Base-by-base conservation (phyloP, 352 stramenopile genomes). In the Pythium rishiriense region DNA sequence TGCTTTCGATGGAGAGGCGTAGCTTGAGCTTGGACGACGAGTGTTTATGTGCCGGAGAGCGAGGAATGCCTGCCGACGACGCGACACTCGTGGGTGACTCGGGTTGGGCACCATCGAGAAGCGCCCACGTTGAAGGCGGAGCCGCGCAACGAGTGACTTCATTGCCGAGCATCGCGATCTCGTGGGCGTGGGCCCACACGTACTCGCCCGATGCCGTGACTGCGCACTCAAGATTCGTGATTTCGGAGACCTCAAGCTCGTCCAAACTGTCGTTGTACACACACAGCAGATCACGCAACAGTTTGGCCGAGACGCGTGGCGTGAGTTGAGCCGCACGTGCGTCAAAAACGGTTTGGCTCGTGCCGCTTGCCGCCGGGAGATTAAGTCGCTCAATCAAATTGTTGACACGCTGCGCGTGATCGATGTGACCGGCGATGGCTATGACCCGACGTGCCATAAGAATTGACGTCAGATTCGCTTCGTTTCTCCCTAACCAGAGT, bases 161-260 rank as follows among this genome's bases (percentile, higher is more conserved):
- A 10, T 57, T 42, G n/a, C 46, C 50, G n/a, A 66, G 28, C 49
- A 52, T 55, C 7, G 21, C 41, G 28, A 66, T 66, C 41, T 66
- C 59, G 6, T 59, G 59, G 0, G 21, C 21, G 24, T 48, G 39
- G 26, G 59, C 59, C 59, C 49, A 66, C 1, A 66, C 51, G 41
- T 60, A 66, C 17, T 66, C 45, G 39, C 59, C 59, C 19, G n/a
- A 47, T 2, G 39, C 28, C 17, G 59, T 66, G 12, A 55, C 48
- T 0, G 49, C 59, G 17, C 41, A 47, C 41, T 66, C 45, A 9
- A 66, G 22, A 7, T 58, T 58, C 1, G 49, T 42, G 11, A 66
- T 17, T 1, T 58, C 37, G 8, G 49, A 60, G 21, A 66, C 60
- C 41, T 53, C 41, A 7, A 66, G n/a, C n/a, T 66, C 59, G 24